Evolutionary conservation across 176 grass and related monocot genomes (phyloP), one percentile per base, ranked within the genome.

Genomic region (Musa acuminata): DNA sequence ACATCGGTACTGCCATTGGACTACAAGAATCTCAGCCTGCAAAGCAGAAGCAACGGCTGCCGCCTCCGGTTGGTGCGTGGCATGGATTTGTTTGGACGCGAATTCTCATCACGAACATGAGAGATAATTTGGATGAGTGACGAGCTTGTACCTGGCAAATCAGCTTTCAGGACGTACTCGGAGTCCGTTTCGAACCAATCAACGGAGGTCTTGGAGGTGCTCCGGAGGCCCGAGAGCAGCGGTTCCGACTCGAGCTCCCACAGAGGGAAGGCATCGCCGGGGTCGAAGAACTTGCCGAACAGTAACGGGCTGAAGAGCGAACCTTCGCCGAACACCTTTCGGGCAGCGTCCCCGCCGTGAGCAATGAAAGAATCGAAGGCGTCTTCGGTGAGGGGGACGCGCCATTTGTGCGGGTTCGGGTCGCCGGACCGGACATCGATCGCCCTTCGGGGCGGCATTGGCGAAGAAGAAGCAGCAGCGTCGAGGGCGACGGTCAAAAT

Each of bases 251-350:
- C 89, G 26, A 96, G 86, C 21, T 96, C 93, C 89, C 93, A 92
- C 12, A 92, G 63, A 11, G 93, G 93, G 73, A 92, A 96, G 12
- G 87, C 85, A 73, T 96, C 93, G 14, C 83, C 89, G 12, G 93
- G 93, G 80, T 96, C 93, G 51, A 96, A 96, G 83, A 96, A 96
- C 11, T 92, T 96, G 68, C 89, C 92, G 51, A 92, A 92, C 27
- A 96, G 74, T 78, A 86, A 77, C 3, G 92, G 92, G 78, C 92
- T 89, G 78, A 92, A 87, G 8, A 92, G 82, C 3, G 92, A 96
- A 1, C 87, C 92, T 27, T 96, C 92, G 2, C 67, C 80, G 64
- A 96, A 96, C 50, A 92, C 87, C 55, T 88, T 68, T 72, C 83
- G 84, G 3, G 83, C 82, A 0, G 82, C 88, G 57, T 85, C 83